Percentiles rank a stretch among this genome's conserved stretches.
Evolutionary conservation across 345 rosid species (phyloP).

Genomic region (Ceriops decandra): DNA sequence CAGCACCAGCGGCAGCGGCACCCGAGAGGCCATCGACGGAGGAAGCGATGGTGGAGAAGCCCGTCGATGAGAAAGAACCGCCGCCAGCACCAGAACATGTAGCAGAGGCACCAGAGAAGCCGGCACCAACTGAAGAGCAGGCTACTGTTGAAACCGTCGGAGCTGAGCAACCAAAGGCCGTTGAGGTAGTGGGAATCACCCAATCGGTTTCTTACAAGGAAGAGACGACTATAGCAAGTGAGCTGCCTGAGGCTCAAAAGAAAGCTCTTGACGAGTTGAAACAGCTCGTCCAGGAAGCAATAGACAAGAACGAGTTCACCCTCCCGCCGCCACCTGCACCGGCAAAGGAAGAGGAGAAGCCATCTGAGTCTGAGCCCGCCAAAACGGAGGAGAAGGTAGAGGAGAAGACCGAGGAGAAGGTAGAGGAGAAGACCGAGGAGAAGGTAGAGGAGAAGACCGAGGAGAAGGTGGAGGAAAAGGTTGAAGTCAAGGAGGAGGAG

Average conservation of each 20-base stretch:
- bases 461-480: neutral
- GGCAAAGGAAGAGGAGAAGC: conserved; percentile 17
- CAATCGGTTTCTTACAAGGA: conserved; percentile 28
- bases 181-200: conserved; percentile 9
- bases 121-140: conserved; percentile 1
- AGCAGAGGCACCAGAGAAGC: conserved; percentile 16
- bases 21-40: conserved; percentile 15
- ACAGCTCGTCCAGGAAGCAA: conserved; percentile 24
- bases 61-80: conserved; percentile 27
- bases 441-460: conserved; percentile 5
- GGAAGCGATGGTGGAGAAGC: conserved; percentile 32
- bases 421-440: neutral
- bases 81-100: conserved; percentile 28
- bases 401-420: conserved; percentile 9
- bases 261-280: conserved; percentile 31
- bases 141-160: conserved; percentile 5
- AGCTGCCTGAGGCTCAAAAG: conserved; percentile 24
- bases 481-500: neutral
- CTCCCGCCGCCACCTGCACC: conserved; percentile 16
- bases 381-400: too few species aligned
- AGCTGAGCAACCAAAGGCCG: conserved; percentile 17
- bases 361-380: too few species aligned
- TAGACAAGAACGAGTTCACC: conserved; percentile 24
- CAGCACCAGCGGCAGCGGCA: conserved; percentile 16
- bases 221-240: conserved; percentile 26